Percentiles rank a stretch among this genome's conserved stretches.
These are phyloP conservation scores for Lippia alba DNA, from an alignment of 305 asterid species.

Conservation along the genomic window DNA sequence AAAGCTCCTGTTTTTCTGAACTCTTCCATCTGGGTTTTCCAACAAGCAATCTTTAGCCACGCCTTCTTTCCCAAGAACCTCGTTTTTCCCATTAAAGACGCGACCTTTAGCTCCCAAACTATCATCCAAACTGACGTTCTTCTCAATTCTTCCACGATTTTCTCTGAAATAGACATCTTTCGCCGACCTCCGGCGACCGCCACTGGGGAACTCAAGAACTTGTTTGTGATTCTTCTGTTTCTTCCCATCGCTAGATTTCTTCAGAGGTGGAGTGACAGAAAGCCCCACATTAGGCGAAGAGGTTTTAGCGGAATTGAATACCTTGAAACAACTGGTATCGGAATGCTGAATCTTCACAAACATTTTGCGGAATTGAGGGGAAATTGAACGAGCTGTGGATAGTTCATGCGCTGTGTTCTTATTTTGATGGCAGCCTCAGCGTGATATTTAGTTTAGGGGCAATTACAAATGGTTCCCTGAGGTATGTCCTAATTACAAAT, in stretches of 20 bases:
- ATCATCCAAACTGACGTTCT: slow-evolving; percentile 34
- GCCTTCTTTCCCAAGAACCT: slow-evolving; percentile 33
- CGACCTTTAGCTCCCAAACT: slow-evolving; percentile 46
- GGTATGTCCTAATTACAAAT: too few relatives aligned
- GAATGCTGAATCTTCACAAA: slow-evolving; percentile 54
- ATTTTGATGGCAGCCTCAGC: too few relatives aligned
- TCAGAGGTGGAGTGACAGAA: slow-evolving; percentile 47
- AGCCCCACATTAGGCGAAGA: slow-evolving; percentile 43
- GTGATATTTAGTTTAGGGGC: too few relatives aligned
- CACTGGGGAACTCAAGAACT: slow-evolving; percentile 28
- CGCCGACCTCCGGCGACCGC: slow-evolving; percentile 26
- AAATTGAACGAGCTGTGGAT: background rate
- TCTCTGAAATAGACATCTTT: slow-evolving; percentile 27
- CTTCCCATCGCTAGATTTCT: slow-evolving; percentile 34
- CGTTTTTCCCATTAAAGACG: slow-evolving; percentile 27
- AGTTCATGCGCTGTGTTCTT: background rate
- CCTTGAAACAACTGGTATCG: slow-evolving; percentile 56
- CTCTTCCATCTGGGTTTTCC: slow-evolving; percentile 34
- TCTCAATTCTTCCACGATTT: slow-evolving; percentile 36
- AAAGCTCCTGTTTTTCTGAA: slow-evolving; percentile 33
- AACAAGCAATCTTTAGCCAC: slow-evolving; percentile 2
- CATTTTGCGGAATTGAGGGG: slow-evolving; percentile 44
- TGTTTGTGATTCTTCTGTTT: slow-evolving; percentile 41
- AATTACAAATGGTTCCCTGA: too few relatives aligned
- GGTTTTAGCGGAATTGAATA: slow-evolving; percentile 46